Percentiles rank a stretch among this genome's conserved stretches.
Evolutionary conservation across 2,329 filamentous ascomycete genomes (phyloP).

Genomic region (Paraphaeosphaeria minitans): DNA sequence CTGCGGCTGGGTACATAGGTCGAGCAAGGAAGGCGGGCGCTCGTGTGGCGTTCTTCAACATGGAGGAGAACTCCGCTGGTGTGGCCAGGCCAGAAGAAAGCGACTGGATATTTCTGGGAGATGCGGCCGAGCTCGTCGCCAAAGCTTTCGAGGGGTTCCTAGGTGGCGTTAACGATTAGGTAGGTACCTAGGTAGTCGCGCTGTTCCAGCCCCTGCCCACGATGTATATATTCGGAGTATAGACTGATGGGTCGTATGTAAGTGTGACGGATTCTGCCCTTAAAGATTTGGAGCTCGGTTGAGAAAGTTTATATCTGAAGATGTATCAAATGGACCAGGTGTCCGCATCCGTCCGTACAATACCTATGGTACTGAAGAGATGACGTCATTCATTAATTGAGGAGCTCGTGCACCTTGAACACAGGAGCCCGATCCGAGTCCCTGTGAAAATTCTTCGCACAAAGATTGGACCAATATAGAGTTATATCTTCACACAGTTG

Average conservation of each 20-base stretch:
- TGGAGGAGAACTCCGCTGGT: background rate
- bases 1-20: slow-evolving; percentile 9
- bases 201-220: background rate
- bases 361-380: too few relatives aligned
- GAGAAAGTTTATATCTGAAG: background rate
- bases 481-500: background rate
- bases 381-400: background rate
- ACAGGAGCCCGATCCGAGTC: too few relatives aligned
- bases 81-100: slow-evolving; percentile 1
- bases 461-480: too few relatives aligned
- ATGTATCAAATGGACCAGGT: background rate
- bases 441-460: too few relatives aligned
- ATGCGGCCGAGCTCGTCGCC: slow-evolving; percentile 8
- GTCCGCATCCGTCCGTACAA: background rate
- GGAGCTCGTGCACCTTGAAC: too few relatives aligned
- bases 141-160: background rate
- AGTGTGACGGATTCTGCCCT: background rate
- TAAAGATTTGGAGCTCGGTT: background rate
- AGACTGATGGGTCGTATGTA: background rate
- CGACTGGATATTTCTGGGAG: slow-evolving; percentile 10
- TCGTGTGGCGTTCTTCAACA: slow-evolving; percentile 9
- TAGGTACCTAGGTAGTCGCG: too few relatives aligned
- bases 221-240: background rate
- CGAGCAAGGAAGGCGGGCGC: slow-evolving; percentile 10
- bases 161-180: background rate